Conservation (phyloP, 495 filamentous ascomycete genomes). For the Beverwykella pulmonaria region DNA sequence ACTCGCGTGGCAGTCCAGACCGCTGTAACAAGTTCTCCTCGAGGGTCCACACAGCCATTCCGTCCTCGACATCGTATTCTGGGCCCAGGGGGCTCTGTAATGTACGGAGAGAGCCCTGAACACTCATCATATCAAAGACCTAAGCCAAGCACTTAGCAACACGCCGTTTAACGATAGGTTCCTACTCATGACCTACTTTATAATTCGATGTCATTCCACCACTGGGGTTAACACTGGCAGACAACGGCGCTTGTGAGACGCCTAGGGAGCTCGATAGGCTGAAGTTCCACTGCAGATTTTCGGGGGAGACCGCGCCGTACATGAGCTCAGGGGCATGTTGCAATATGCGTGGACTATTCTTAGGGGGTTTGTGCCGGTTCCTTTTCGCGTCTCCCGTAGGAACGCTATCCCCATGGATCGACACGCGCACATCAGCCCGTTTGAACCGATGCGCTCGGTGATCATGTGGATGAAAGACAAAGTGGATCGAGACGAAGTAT, state of each 20-base stretch:
- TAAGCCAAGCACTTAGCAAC: too few species aligned
- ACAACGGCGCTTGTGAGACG: constrained; percentile 51
- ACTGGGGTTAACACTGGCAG: constrained; percentile 51
- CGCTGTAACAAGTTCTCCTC: constrained; percentile 56
- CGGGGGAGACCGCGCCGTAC: constrained; percentile 56
- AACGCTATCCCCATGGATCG: constrained; percentile 41
- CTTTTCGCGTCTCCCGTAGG: neutral
- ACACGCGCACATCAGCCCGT: constrained; percentile 51
- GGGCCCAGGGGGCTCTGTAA: constrained; percentile 44
- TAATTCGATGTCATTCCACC: constrained; percentile 49
- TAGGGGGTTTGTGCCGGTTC: constrained; percentile 6
- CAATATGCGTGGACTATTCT: constrained; percentile 48
- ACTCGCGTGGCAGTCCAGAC: constrained; percentile 58
- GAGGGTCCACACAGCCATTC: constrained; percentile 56
- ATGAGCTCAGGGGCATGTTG: constrained; percentile 58
- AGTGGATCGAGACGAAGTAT: constrained; percentile 56
- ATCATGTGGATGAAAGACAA: constrained; percentile 55
- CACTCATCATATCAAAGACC: constrained; percentile 58
- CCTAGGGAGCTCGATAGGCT: constrained; percentile 55
- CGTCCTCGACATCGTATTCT: constrained; percentile 50
- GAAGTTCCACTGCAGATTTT: constrained; percentile 58
- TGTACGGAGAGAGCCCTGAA: constrained; percentile 55
- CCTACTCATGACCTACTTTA: too few species aligned
- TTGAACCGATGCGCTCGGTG: constrained; percentile 53
- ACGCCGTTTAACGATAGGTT: too few species aligned